phyloP scores from a whole-genome alignment of 805 yeast species.

The Torulaspora maleeae region DNA sequence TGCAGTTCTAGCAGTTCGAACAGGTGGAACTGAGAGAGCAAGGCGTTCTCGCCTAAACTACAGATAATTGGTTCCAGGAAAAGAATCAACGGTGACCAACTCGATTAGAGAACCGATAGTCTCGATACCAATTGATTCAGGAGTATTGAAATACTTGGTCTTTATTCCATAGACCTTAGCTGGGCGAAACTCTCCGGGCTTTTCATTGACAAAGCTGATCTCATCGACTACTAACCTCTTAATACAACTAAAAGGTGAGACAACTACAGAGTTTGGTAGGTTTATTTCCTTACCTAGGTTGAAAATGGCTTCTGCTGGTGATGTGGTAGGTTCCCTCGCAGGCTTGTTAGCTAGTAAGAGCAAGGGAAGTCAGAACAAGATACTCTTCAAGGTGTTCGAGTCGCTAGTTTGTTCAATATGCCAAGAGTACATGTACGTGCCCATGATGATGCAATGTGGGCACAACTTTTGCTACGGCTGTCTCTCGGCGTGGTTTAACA shows the following conservation, averaged over 20 bases:
- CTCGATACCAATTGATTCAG: too few relatives aligned
- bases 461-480: constrained; percentile 71
- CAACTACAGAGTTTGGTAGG: not conserved
- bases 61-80: too few relatives aligned
- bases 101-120: not conserved
- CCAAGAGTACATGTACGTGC: constrained; percentile 62
- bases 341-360: constrained; percentile 6
- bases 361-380: constrained; percentile 14
- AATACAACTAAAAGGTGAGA: not conserved
- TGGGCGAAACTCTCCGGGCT: not conserved
- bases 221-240: not conserved
- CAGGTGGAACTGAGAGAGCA: too few relatives aligned
- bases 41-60: too few relatives aligned
- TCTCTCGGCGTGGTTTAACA: constrained; percentile 55
- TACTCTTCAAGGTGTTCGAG: constrained; percentile 25
- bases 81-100: too few relatives aligned
- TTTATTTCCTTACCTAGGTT: not conserved
- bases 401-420: constrained; percentile 54
- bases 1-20: too few relatives aligned
- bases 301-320: not conserved
- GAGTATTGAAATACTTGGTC: not conserved
- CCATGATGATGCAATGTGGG: constrained; percentile 62
- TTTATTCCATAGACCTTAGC: too few relatives aligned
- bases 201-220: not conserved
- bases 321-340: constrained; percentile 9